These are phyloP conservation scores for Neurospora tetraspora DNA, from an alignment of 495 filamentous ascomycete genomes.

Conservation along the genomic window DNA sequence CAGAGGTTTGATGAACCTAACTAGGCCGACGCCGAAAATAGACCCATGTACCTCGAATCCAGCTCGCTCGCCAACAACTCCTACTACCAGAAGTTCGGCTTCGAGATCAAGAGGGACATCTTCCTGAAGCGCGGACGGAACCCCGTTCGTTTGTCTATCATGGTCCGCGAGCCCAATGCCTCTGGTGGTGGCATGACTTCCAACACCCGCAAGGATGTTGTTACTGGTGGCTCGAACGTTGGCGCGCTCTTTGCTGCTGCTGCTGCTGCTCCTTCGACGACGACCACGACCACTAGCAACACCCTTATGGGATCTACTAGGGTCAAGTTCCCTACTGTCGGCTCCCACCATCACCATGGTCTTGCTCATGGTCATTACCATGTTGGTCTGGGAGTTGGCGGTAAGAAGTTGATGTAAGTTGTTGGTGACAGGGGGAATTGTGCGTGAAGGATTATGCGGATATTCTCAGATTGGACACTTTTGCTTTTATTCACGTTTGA, in stretches of 20 bases:
- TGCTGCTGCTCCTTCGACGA: not conserved
- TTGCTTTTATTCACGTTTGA: not conserved
- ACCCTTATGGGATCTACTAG: not conserved
- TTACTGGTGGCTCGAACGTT: not conserved
- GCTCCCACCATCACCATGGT: not conserved
- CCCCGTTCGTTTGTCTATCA: conserved; percentile 61
- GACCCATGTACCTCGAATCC: conserved; percentile 64
- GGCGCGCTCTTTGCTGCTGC: not conserved
- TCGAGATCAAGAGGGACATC: conserved; percentile 48
- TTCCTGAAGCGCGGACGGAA: conserved; percentile 46
- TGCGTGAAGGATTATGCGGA: not conserved
- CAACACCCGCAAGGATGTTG: conserved; percentile 13
- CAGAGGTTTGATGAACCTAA: conserved; percentile 6
- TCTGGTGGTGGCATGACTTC: not conserved
- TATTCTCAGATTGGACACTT: not conserved
- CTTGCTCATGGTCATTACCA: not conserved
- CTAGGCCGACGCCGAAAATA: conserved; percentile 58
- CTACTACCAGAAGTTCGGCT: conserved; percentile 64
- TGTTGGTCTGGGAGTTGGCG: not conserved
- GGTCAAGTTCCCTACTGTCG: not conserved
- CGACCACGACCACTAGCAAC: not conserved
- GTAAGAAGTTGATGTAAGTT: not conserved
- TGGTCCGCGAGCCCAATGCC: conserved; percentile 56
- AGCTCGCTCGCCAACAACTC: conserved; percentile 53
- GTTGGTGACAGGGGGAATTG: not conserved